Percentiles rank a stretch among this genome's conserved stretches.
phyloP scores from a whole-genome alignment of 257 asterid species.

The Scutellaria barbata region DNA sequence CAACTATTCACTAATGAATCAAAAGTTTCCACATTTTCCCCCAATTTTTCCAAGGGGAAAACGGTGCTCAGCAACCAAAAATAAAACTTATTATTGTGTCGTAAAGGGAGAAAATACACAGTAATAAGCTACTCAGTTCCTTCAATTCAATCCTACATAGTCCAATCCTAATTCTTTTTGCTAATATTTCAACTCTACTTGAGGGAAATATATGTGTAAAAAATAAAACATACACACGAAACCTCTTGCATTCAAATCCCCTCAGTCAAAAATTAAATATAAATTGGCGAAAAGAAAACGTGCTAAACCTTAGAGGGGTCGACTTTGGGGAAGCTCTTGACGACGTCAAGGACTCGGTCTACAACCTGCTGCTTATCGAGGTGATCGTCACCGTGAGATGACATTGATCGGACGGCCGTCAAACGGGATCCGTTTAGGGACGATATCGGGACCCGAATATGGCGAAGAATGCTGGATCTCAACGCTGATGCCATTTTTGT shows the following conservation, averaged over 20 bases:
- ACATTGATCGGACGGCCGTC: slow-evolving; percentile 70
- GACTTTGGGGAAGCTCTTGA: slow-evolving; percentile 91
- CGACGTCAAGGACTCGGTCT: slow-evolving; percentile 71
- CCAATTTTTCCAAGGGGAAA: neutral
- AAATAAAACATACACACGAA: too few relatives aligned
- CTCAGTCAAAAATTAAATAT: neutral
- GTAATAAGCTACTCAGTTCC: neutral
- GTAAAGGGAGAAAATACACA: neutral
- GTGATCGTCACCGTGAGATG: slow-evolving; percentile 85
- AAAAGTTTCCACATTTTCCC: neutral
- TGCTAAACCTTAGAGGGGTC: slow-evolving; percentile 76
- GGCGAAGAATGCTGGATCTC: slow-evolving; percentile 75
- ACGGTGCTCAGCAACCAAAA: neutral
- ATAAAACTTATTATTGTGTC: neutral
- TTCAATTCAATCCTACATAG: neutral
- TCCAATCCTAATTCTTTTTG: slow-evolving; percentile 5
- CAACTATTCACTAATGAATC: neutral
- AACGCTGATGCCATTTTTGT: slow-evolving; percentile 75
- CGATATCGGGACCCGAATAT: slow-evolving; percentile 56
- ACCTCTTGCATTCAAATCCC: too few relatives aligned
- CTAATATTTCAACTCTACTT: neutral
- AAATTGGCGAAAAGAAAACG: slow-evolving; percentile 11
- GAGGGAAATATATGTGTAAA: too few relatives aligned
- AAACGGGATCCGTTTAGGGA: slow-evolving; percentile 40
- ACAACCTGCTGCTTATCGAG: slow-evolving; percentile 66